These are phyloP conservation scores for Suhomyces xylopsoci DNA, from an alignment of 805 yeast species.

Conservation along the genomic window DNA sequence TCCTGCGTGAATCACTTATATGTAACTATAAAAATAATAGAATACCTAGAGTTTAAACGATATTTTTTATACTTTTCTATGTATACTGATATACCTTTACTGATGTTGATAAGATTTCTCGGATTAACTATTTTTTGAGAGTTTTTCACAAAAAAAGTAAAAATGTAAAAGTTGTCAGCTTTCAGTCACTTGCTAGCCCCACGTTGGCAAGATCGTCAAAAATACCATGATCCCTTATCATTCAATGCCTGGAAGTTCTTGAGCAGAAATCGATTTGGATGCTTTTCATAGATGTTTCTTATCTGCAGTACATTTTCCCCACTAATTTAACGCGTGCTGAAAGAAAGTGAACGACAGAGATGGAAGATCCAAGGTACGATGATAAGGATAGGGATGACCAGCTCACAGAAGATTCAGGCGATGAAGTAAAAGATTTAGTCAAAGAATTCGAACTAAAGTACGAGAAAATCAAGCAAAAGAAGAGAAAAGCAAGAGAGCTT, in stretches of 20 bases:
- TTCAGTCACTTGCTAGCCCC: too few relatives aligned
- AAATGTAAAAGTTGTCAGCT: background rate
- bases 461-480: slow-evolving; percentile 11
- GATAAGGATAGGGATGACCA: slow-evolving; percentile 20
- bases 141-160: background rate
- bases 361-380: slow-evolving; percentile 35
- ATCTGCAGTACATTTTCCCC: background rate
- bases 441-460: slow-evolving; percentile 29
- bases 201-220: too few relatives aligned
- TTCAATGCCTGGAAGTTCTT: background rate
- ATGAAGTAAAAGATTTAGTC: slow-evolving; percentile 34
- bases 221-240: background rate
- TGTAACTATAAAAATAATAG: too few relatives aligned
- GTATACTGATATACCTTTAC: too few relatives aligned
- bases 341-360: slow-evolving; percentile 2
- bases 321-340: background rate
- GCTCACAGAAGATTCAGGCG: slow-evolving; percentile 37
- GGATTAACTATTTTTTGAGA: too few relatives aligned
- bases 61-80: too few relatives aligned
- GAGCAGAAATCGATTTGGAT: too few relatives aligned
- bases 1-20: too few relatives aligned
- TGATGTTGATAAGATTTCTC: too few relatives aligned
- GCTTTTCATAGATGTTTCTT: too few relatives aligned
- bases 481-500: background rate
- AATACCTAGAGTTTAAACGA: too few relatives aligned